phyloP scores from a whole-genome alignment of 805 yeast species.

The Starmerella apis region DNA sequence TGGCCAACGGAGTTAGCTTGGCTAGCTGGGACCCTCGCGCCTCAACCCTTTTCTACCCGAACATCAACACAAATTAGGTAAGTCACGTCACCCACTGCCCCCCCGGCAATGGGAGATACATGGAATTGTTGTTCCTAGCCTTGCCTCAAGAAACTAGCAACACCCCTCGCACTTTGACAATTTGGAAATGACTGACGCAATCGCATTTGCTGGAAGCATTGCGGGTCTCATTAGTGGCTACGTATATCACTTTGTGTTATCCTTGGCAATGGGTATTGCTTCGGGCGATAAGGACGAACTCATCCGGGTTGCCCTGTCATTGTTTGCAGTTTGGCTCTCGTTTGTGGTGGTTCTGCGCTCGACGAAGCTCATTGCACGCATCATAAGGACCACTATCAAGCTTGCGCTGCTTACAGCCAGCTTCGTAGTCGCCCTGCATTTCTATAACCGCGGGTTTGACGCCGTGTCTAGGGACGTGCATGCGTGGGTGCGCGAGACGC shows the following conservation, averaged over 20 bases:
- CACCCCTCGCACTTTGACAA: neutral
- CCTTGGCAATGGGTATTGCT: constrained; percentile 14
- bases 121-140: neutral
- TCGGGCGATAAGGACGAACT: constrained; percentile 15
- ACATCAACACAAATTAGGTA: neutral
- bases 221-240: constrained; percentile 12
- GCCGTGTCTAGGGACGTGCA: neutral
- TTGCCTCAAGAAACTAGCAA: neutral
- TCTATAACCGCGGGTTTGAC: constrained; percentile 17
- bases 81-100: neutral
- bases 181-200: constrained; percentile 1
- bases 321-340: constrained; percentile 25
- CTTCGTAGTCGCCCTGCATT: constrained; percentile 14
- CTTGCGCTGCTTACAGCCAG: constrained; percentile 16
- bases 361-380: constrained; percentile 23
- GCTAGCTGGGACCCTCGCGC: neutral
- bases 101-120: neutral
- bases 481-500: neutral
- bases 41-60: constrained; percentile 4
- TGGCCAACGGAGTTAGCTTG: neutral
- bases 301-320: constrained; percentile 20
- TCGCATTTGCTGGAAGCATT: constrained; percentile 1
- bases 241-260: constrained; percentile 13
- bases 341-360: constrained; percentile 24
- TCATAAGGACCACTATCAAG: constrained; percentile 20